Evolutionary conservation across 495 filamentous ascomycete genomes (phyloP).

Genomic region (Thozetella sp.): DNA sequence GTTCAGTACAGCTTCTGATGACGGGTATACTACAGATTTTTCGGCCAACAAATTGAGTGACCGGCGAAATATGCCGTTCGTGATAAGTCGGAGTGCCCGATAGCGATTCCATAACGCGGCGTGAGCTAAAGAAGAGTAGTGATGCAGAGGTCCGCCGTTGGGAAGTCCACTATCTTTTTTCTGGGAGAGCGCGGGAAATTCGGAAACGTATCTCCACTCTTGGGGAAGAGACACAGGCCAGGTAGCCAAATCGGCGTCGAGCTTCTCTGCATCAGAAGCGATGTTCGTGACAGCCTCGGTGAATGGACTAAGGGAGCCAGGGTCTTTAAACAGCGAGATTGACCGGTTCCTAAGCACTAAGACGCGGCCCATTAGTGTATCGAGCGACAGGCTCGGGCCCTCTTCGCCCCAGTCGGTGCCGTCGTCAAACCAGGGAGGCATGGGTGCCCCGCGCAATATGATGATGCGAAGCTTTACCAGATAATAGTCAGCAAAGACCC

Average conservation of each 20-base stretch:
- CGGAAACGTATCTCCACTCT: neutral
- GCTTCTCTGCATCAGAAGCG: conserved; percentile 4
- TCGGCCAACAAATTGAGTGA: conserved; percentile 4
- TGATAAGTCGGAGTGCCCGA: conserved; percentile 19
- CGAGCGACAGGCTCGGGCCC: conserved; percentile 6
- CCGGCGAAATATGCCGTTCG: conserved; percentile 16
- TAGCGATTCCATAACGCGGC: conserved; percentile 25
- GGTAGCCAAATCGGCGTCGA: conserved; percentile 9
- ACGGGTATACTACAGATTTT: conserved; percentile 1
- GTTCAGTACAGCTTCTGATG: neutral
- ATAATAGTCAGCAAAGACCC: neutral
- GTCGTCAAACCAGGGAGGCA: conserved; percentile 16
- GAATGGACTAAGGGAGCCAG: neutral
- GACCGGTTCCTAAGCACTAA: conserved; percentile 9
- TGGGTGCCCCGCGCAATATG: neutral
- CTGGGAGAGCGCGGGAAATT: neutral
- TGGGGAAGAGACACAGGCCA: conserved; percentile 4
- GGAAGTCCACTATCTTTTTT: neutral
- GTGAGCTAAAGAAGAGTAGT: conserved; percentile 17
- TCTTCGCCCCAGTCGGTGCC: conserved; percentile 11
- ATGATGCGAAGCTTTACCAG: conserved; percentile 7
- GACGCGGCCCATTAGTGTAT: conserved; percentile 13
- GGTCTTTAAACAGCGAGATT: neutral
- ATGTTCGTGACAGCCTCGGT: conserved; percentile 3
- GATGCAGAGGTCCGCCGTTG: conserved; percentile 8